Conservation (phyloP, 2,329 filamentous ascomycete species). For the Ceratocystis harringtonii region DNA sequence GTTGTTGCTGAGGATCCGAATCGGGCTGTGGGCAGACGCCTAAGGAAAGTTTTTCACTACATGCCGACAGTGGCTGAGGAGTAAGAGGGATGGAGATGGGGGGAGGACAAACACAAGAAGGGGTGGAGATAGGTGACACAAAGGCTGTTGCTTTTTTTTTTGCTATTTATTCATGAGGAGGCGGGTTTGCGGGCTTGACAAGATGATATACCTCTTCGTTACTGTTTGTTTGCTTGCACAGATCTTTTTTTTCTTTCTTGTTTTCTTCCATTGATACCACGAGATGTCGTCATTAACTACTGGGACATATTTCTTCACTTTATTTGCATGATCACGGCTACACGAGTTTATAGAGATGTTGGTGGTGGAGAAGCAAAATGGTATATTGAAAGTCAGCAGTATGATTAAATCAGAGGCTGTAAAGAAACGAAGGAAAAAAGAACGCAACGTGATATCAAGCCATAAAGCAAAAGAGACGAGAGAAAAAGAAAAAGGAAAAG, state of each 20-base stretch:
- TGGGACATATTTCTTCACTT: not conserved
- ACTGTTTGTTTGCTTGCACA: not conserved
- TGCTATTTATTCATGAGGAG: not conserved
- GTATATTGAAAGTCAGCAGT: not conserved
- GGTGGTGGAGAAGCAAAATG: not conserved
- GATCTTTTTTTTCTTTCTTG: not conserved
- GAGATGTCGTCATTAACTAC: not conserved
- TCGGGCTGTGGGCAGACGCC: not conserved
- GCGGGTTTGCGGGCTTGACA: not conserved
- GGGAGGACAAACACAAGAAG: not conserved
- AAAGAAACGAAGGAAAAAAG: not conserved
- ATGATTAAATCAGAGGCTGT: not conserved
- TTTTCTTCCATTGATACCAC: not conserved
- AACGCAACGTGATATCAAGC: not conserved
- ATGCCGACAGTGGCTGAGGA: conserved; percentile 4
- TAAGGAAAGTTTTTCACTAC: not conserved
- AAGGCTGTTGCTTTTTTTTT: conserved; percentile 3
- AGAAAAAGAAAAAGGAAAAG: not conserved
- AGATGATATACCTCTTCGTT: conserved; percentile 1
- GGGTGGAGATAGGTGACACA: not conserved
- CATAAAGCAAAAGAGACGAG: not conserved
- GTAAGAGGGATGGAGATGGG: not conserved
- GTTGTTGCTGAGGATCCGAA: not conserved
- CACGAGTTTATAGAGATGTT: not conserved
- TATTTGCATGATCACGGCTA: conserved; percentile 1